Evolutionary conservation across 495 filamentous ascomycete genomes (phyloP), one percentile per base, ranked within the genome.

Genomic region (Penicillium steckii): DNA sequence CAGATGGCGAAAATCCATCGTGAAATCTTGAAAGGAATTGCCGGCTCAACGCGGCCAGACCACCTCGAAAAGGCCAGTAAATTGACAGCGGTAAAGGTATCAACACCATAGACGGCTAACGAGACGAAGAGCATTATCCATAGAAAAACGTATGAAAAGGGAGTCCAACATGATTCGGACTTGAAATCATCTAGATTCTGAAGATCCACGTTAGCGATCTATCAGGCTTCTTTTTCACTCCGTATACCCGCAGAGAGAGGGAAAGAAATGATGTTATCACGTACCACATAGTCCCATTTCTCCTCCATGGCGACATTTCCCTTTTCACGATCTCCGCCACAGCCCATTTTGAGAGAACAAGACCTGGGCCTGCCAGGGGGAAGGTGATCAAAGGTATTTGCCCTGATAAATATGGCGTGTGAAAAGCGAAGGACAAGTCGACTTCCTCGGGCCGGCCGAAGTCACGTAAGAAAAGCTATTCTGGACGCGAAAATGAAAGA

Each of bases 201-300:
- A n/a, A 43, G 2, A 13, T 44, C n/a, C 21, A 49, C 62, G 5
- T 8, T 30, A 24, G n/a, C 29, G n/a, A n/a, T n/a, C n/a, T n/a
- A n/a, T n/a, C n/a, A 60, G 13, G 8, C 44, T 46, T 50, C 48
- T 32, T 25, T 33, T 49, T 21, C 21, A 41, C 17, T n/a, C n/a
- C n/a, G n/a, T n/a, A n/a, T n/a, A n/a, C n/a, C n/a, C n/a, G n/a
- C n/a, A n/a, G n/a, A n/a, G n/a, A n/a, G n/a, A n/a, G n/a, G n/a
- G n/a, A 8, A 5, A 5, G 32, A 32, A 15, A 13, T 21, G 17
- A 24, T 12, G 6, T 12, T 17, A 8, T 3, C 47, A 75, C 89
- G 52, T 79, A 95, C 91, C 62, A 98, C 90, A 59, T 90, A 96
- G 60, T 91, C 89, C 90, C 94, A 98, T 77, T 89, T 90, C 73